Conservation (phyloP, 768 basidiomycete genomes). For the Mycena olivaceomarginata region DNA sequence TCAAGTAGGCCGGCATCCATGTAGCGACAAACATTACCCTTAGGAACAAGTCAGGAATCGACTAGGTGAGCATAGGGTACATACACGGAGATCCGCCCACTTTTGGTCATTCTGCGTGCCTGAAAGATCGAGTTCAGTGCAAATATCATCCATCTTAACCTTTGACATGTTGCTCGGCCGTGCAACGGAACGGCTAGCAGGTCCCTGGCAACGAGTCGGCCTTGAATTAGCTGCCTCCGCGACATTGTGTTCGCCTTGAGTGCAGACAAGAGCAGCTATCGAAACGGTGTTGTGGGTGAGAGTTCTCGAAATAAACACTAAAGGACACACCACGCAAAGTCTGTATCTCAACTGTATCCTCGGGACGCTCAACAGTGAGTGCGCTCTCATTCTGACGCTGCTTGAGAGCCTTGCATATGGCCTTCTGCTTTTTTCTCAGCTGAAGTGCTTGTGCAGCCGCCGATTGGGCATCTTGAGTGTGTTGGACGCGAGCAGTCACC, state of each 20-base stretch:
- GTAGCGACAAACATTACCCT: slow-evolving; percentile 9
- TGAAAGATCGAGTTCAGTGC: not conserved
- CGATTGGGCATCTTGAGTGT: too few relatives aligned
- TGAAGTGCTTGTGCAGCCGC: too few relatives aligned
- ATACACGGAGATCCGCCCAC: slow-evolving; percentile 18
- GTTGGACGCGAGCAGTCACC: too few relatives aligned
- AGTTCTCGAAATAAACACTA: not conserved
- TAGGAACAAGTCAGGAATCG: too few relatives aligned
- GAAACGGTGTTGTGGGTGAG: not conserved
- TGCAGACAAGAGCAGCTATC: slow-evolving; percentile 4
- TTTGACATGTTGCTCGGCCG: slow-evolving; percentile 12
- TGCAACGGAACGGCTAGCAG: not conserved
- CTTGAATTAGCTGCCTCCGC: not conserved
- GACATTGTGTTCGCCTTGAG: slow-evolving; percentile 14
- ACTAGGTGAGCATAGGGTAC: too few relatives aligned
- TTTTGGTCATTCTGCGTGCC: not conserved
- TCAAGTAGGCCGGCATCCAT: slow-evolving; percentile 27
- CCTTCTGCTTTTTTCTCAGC: slow-evolving; percentile 2
- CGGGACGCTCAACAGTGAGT: slow-evolving; percentile 22
- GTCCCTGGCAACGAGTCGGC: not conserved
- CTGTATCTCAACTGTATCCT: slow-evolving; percentile 10
- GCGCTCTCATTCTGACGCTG: slow-evolving; percentile 17
- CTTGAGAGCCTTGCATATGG: not conserved
- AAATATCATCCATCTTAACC: not conserved
- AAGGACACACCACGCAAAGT: slow-evolving; percentile 18